Percentiles rank a stretch among this genome's conserved stretches.
Conservation (phyloP, 805 yeast genomes). For the Yarrowia sp. region DNA sequence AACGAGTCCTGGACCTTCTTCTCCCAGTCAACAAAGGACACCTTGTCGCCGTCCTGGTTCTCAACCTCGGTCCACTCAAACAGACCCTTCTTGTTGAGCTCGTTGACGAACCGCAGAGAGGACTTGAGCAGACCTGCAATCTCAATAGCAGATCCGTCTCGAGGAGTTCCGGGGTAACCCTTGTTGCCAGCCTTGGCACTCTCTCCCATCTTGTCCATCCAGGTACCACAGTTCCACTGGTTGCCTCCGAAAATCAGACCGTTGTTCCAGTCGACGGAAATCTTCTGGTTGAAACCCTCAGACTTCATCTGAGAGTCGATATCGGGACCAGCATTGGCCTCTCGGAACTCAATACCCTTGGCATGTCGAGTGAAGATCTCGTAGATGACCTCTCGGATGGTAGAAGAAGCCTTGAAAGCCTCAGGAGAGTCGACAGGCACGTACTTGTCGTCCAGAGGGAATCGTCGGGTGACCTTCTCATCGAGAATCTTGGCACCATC, state of each 20-base stretch:
- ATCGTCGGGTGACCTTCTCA: constrained; percentile 74
- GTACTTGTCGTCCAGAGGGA: constrained; percentile 84
- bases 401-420: constrained; percentile 70
- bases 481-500: constrained; percentile 64
- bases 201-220: constrained; percentile 99
- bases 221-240: constrained; percentile 92
- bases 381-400: constrained; percentile 72
- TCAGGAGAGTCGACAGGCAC: constrained; percentile 63
- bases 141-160: constrained; percentile 96
- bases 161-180: constrained; percentile 96
- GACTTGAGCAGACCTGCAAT: constrained; percentile 86
- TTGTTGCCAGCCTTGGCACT: constrained; percentile 74
- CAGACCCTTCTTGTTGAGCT: constrained; percentile 51
- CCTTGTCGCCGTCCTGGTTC: constrained; percentile 54
- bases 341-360: constrained; percentile 78
- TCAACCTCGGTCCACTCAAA: constrained; percentile 60
- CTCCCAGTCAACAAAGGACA: constrained; percentile 72
- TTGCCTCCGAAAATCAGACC: constrained; percentile 91
- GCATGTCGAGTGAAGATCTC: constrained; percentile 91
- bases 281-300: constrained; percentile 84
- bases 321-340: constrained; percentile 89
- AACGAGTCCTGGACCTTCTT: constrained; percentile 64
- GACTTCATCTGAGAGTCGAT: constrained; percentile 90
- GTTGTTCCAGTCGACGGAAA: constrained; percentile 80
- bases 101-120: constrained; percentile 72